Percentiles rank a stretch among this genome's conserved stretches.
Conservation (phyloP, 2,329 filamentous ascomycete genomes). For the Periconia digitata region DNA sequence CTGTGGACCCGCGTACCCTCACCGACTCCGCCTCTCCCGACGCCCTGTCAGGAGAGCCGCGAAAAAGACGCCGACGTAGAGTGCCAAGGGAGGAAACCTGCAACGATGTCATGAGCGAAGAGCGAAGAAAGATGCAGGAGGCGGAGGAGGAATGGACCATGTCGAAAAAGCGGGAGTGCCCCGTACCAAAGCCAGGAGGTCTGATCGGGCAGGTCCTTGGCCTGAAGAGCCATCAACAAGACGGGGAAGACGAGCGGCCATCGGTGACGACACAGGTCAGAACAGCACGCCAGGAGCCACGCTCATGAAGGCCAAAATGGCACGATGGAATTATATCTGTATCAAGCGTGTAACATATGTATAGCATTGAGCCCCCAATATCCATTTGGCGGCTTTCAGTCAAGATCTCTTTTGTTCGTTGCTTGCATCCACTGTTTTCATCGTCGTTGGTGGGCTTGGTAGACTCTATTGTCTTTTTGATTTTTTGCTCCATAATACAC, state of each 20-base stretch:
- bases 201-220: conserved; percentile 75
- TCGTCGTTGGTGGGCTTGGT: too few species aligned
- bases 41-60: conserved; percentile 23
- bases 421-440: too few species aligned
- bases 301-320: too few species aligned
- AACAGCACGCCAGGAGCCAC: conserved; percentile 4
- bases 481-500: too few species aligned
- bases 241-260: conserved; percentile 15
- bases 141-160: conserved; percentile 25
- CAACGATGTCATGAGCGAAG: conserved; percentile 25
- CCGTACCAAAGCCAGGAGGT: conserved; percentile 86
- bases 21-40: conserved; percentile 63
- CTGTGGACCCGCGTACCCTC: conserved; percentile 72
- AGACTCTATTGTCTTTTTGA: too few species aligned
- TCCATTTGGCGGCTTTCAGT: not conserved
- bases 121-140: conserved; percentile 14
- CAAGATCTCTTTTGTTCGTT: not conserved
- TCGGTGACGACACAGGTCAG: conserved; percentile 10
- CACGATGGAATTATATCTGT: not conserved
- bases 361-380: not conserved
- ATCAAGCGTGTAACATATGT: conserved; percentile 4
- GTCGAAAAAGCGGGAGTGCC: conserved; percentile 69
- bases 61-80: conserved; percentile 47
- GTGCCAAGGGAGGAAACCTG: conserved; percentile 23
- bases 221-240: conserved; percentile 52